Percentiles rank a stretch among this genome's conserved stretches.
phyloP scores from a whole-genome alignment of 306 rosid species.

The Malus sieversii region DNA sequence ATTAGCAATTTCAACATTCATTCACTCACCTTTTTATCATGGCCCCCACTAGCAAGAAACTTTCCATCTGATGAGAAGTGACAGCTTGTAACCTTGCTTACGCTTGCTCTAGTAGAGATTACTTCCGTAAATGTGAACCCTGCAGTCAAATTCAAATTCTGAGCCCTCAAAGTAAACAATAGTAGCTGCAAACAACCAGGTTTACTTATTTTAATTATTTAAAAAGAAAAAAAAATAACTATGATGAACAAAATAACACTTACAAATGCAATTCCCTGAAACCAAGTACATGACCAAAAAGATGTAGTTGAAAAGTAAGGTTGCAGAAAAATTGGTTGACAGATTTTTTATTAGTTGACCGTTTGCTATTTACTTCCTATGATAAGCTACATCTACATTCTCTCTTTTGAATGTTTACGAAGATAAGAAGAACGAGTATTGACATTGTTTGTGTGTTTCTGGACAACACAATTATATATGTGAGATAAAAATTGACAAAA shows the following conservation, averaged over 20 bases:
- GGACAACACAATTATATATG: neutral
- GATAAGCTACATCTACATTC: neutral
- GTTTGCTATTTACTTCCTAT: neutral
- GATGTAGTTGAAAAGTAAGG: neutral
- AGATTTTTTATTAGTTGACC: neutral
- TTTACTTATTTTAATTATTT: neutral
- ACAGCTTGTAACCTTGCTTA: slow-evolving; percentile 75
- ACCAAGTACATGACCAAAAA: neutral
- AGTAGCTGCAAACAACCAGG: neutral
- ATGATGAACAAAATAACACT: neutral
- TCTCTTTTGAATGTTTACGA: neutral
- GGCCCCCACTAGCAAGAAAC: slow-evolving; percentile 94
- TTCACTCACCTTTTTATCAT: slow-evolving; percentile 77
- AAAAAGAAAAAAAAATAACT: neutral
- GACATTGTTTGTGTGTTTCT: neutral
- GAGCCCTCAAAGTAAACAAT: slow-evolving; percentile 10
- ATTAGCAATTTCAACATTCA: neutral
- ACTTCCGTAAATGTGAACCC: slow-evolving; percentile 78
- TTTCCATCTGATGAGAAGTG: slow-evolving; percentile 99
- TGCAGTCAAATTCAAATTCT: slow-evolving; percentile 30
- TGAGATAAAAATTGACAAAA: neutral
- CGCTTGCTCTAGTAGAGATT: slow-evolving; percentile 64
- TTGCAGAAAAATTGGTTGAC: neutral
- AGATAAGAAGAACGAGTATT: neutral
- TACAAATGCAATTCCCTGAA: neutral